Evolutionary conservation across 2,329 filamentous ascomycete species (phyloP), one percentile per base, ranked within the genome.

Genomic region (Aspergillus arachidicola): DNA sequence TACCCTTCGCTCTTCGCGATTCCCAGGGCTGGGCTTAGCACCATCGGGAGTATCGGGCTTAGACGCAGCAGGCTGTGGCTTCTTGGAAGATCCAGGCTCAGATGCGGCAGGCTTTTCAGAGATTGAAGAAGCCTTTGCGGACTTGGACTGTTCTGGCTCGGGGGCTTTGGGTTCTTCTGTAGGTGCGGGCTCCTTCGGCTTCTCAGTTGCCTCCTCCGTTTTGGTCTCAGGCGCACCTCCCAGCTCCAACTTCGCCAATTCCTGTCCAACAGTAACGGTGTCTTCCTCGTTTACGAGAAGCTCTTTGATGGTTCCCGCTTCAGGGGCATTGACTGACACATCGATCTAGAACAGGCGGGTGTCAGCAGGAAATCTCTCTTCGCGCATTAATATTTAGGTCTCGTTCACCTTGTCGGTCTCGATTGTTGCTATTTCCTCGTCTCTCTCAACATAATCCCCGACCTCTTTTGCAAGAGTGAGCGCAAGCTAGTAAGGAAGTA

Each of bases 371-470:
- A 28, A 11, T 34, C 26, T n/a, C 19, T 26, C 6, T 6, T 28
- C 1, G 21, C 14, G 26, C 21, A 16, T 12, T 14, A 10, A 2
- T 5, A 38, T 14, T 26, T 30, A 30, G n/a, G 16, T 21, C 26
- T 19, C 16, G 61, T 78, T 66, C 82, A 93, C 92, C 89, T 99
- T 99, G 86, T 99, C 95, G 16, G 95, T 99, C 82, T 99, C 95
- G 75, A 99, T 99, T 57, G 94, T 97, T 36, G 95, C 95, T 78
- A 99, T 94, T 79, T 99, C 95, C 82, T 98, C 95, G 76, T 99
- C 95, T 73, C 90, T 90, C 83, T 96, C 93, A 58, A 99, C 94
- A 72, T 89, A 94, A 78, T 99, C 95, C 74, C 95, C 95, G 72
- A 97, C 84, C 81, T 94, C 85, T 87, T 54, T 68, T 23, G 58